Conservation (phyloP, 169 alveolate genomes). For the Plasmodium reichenowi region DNA sequence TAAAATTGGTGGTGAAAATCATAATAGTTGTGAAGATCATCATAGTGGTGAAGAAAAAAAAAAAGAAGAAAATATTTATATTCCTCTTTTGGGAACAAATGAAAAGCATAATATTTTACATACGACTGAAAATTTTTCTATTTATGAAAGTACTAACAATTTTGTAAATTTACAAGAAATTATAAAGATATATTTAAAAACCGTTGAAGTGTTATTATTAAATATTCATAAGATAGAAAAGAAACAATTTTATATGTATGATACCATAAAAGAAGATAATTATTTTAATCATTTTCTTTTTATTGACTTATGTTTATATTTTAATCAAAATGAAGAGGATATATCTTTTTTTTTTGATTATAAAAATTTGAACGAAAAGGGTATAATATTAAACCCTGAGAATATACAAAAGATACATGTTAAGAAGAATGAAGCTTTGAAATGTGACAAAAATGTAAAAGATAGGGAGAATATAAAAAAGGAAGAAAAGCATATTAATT, state of each 20-base stretch:
- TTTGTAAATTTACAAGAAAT: slow-evolving; percentile 47
- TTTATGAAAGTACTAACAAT: slow-evolving; percentile 23
- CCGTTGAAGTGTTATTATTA: slow-evolving; percentile 20
- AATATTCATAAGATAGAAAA: slow-evolving; percentile 17
- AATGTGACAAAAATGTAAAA: too few species aligned
- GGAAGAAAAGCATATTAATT: not conserved
- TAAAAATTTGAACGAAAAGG: slow-evolving; percentile 12
- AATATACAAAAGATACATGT: slow-evolving; percentile 57
- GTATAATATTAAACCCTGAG: slow-evolving; percentile 28
- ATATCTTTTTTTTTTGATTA: slow-evolving; percentile 23
- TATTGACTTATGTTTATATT: slow-evolving; percentile 56
- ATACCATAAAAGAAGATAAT: slow-evolving; percentile 46
- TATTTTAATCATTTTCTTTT: slow-evolving; percentile 42
- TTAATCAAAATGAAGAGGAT: slow-evolving; percentile 64
- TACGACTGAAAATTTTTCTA: slow-evolving; percentile 11
- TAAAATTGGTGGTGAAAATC: not conserved
- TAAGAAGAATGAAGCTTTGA: not conserved
- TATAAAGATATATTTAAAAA: slow-evolving; percentile 39
- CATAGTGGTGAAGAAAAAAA: too few species aligned
- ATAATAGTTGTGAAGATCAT: not conserved
- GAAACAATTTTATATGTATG: slow-evolving; percentile 44
- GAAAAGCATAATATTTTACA: slow-evolving; percentile 17
- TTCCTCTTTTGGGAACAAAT: slow-evolving; percentile 8
- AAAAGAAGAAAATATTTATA: not conserved
- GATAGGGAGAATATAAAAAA: not conserved